Percentiles rank a stretch among this genome's conserved stretches.
Evolutionary conservation across 2,329 filamentous ascomycete species (phyloP).

Genomic region (Pestalotiopsis sp.): DNA sequence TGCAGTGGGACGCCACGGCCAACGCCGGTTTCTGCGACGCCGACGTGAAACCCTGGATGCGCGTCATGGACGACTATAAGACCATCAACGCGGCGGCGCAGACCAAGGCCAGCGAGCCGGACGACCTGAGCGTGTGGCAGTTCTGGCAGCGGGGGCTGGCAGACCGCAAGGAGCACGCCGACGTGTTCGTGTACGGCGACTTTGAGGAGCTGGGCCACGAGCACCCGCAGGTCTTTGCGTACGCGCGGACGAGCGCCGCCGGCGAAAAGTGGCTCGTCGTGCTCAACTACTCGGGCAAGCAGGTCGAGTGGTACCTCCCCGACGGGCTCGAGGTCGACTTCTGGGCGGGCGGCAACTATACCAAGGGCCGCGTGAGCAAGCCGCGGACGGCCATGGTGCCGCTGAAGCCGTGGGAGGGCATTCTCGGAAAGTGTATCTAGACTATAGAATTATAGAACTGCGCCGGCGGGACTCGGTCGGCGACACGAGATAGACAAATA

Average conservation of each 20-base stretch:
- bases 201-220: slow-evolving; percentile 43
- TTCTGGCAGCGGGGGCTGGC: slow-evolving; percentile 63
- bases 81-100: slow-evolving; percentile 62
- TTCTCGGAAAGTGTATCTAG: slow-evolving; percentile 24
- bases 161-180: slow-evolving; percentile 57
- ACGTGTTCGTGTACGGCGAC: slow-evolving; percentile 64
- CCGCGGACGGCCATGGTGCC: slow-evolving; percentile 19
- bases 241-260: slow-evolving; percentile 26
- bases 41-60: slow-evolving; percentile 61
- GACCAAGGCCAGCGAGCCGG: slow-evolving; percentile 26
- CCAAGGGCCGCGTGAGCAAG: slow-evolving; percentile 25
- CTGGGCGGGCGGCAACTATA: slow-evolving; percentile 27
- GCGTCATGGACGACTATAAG: slow-evolving; percentile 55
- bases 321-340: slow-evolving; percentile 23
- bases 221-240: slow-evolving; percentile 26
- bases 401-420: slow-evolving; percentile 31
- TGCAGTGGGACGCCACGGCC: slow-evolving; percentile 63
- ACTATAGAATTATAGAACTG: not conserved
- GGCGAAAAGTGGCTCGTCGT: slow-evolving; percentile 32
- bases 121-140: slow-evolving; percentile 52
- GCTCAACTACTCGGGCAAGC: slow-evolving; percentile 30
- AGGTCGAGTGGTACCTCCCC: slow-evolving; percentile 28
- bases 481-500: not conserved
- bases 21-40: slow-evolving; percentile 65
- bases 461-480: not conserved